These are phyloP conservation scores for Macrophomina pseudophaseolina DNA, from an alignment of 2,329 filamentous ascomycete genomes.

Conservation along the genomic window DNA sequence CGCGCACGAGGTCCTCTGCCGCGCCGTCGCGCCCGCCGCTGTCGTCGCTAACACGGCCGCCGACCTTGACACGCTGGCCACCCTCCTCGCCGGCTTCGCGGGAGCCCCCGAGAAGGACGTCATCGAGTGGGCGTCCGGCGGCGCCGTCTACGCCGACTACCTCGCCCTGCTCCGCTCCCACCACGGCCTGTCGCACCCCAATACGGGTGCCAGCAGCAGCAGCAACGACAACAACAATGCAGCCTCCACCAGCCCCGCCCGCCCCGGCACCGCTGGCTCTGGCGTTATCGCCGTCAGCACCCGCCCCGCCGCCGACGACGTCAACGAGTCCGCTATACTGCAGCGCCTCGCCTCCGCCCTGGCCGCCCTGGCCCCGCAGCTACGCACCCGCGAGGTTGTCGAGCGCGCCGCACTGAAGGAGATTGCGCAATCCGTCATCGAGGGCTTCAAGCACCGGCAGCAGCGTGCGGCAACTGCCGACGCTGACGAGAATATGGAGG, in stretches of 20 bases:
- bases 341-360: conserved; percentile 43
- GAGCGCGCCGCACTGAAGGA: conserved; percentile 76
- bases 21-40: conserved; percentile 78
- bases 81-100: conserved; percentile 73
- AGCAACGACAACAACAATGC: conserved; percentile 38
- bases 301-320: background rate
- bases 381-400: conserved; percentile 52
- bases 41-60: conserved; percentile 69
- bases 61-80: conserved; percentile 72
- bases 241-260: conserved; percentile 32
- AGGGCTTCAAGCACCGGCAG: background rate
- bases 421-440: conserved; percentile 65
- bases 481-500: background rate
- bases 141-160: conserved; percentile 76
- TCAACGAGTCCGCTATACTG: conserved; percentile 30
- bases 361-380: conserved; percentile 47
- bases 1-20: conserved; percentile 82
- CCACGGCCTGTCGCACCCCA: conserved; percentile 27
- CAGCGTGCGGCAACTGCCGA: background rate
- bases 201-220: conserved; percentile 32
- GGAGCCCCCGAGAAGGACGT: conserved; percentile 24
- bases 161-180: conserved; percentile 51
- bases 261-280: conserved; percentile 28
- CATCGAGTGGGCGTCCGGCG: conserved; percentile 75
- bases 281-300: conserved; percentile 3